phyloP scores from a whole-genome alignment of 2,329 filamentous ascomycete genomes.

The Stromatinia cepivora region DNA sequence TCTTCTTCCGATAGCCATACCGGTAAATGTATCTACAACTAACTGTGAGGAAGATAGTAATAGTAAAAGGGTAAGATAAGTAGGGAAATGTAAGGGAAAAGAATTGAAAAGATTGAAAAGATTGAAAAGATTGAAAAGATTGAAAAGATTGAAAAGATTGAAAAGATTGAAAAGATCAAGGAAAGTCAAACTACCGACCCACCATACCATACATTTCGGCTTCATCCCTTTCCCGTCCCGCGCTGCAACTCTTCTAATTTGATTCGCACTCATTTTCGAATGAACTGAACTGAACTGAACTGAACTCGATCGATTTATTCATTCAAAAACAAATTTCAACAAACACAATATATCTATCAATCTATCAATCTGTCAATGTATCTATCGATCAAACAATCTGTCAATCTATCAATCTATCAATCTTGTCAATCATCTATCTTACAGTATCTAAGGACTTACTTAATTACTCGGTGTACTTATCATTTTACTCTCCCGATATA shows the following conservation, averaged over 20 bases:
- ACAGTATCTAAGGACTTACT: not conserved
- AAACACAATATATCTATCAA: too few relatives aligned
- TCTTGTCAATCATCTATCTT: not conserved
- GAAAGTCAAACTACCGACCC: not conserved
- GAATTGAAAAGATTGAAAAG: not conserved
- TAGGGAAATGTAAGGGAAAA: not conserved
- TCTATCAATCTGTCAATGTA: not conserved
- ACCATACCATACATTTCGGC: not conserved
- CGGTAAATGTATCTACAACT: not conserved
- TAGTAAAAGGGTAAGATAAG: not conserved
- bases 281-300: not conserved
- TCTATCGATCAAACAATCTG: not conserved
- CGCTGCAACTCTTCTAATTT: not conserved
- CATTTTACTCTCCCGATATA: not conserved
- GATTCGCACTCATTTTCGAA: not conserved
- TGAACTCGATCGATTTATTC: not conserved
- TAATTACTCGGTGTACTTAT: not conserved
- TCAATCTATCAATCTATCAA: not conserved
- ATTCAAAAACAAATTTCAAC: not conserved
- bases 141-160: not conserved
- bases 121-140: not conserved
- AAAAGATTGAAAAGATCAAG: not conserved
- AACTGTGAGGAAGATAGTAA: not conserved
- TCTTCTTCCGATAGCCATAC: not conserved
- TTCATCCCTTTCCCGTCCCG: not conserved